These are phyloP conservation scores for Stachybotrys echinatus DNA, from an alignment of 2,329 filamentous ascomycete genomes.

Conservation along the genomic window DNA sequence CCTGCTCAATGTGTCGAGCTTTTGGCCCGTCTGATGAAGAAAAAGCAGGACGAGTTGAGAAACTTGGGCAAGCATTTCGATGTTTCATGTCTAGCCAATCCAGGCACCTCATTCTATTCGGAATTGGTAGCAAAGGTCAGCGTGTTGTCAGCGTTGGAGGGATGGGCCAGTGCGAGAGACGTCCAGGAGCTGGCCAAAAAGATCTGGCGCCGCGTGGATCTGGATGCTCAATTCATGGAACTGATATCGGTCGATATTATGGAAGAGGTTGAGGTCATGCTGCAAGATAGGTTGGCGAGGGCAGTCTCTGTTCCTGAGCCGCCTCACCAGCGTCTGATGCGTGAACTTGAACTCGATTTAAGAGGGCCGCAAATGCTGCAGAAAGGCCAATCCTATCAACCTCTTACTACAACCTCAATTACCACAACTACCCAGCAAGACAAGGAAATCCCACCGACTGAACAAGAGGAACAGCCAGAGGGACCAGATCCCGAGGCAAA, in stretches of 20 bases:
- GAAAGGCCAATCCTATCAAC: neutral
- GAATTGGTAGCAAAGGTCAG: constrained; percentile 25
- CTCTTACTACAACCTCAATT: neutral
- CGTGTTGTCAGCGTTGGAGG: constrained; percentile 32
- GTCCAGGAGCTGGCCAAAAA: constrained; percentile 47
- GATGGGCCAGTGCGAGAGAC: constrained; percentile 62
- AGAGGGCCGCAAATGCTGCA: neutral
- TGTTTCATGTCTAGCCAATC: constrained; percentile 17
- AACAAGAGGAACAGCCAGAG: constrained; percentile 2
- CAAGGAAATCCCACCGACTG: neutral
- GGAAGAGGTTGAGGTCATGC: constrained; percentile 15
- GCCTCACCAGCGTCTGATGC: neutral
- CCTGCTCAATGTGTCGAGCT: constrained; percentile 32
- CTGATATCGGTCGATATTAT: constrained; percentile 13
- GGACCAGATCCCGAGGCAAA: constrained; percentile 1
- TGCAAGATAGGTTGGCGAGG: constrained; percentile 7
- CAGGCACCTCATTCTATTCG: constrained; percentile 1
- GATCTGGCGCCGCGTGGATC: constrained; percentile 36
- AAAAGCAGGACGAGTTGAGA: constrained; percentile 15
- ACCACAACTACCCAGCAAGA: neutral
- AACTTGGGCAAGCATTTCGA: constrained; percentile 13
- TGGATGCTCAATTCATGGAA: constrained; percentile 3
- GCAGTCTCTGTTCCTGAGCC: neutral
- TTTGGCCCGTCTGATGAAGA: constrained; percentile 31
- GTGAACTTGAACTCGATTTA: too few relatives aligned